phyloP scores from a whole-genome alignment of 208 protist genomes.

The Jaenimonas drosophilae region DNA sequence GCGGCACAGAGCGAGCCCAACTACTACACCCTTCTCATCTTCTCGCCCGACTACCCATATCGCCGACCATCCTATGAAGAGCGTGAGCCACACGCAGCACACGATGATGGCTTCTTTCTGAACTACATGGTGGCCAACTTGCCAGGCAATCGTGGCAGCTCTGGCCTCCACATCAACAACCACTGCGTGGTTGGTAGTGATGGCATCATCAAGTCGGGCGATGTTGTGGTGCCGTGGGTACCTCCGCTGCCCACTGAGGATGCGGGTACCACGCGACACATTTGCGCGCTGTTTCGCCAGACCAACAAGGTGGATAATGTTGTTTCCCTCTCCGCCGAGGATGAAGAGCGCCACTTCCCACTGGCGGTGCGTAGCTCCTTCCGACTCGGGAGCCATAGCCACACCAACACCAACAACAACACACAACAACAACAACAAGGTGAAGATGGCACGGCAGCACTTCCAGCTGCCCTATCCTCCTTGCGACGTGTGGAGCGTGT shows the following conservation, averaged over 20 bases:
- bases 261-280: conserved; percentile 71
- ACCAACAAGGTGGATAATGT: conserved; percentile 16
- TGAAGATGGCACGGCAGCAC: neutral
- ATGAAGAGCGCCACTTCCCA: conserved; percentile 35
- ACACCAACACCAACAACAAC: too few species aligned
- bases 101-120: conserved; percentile 82
- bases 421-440: too few species aligned
- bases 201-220: conserved; percentile 35
- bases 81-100: conserved; percentile 9
- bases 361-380: conserved; percentile 39
- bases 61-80: conserved; percentile 44
- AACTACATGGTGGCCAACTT: conserved; percentile 86
- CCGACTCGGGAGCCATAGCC: conserved; percentile 38
- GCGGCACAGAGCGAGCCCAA: neutral
- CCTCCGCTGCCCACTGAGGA: conserved; percentile 86
- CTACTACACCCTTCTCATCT: conserved; percentile 76
- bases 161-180: too few species aligned
- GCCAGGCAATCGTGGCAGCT: too few species aligned
- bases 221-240: conserved; percentile 74
- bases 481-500: conserved; percentile 43
- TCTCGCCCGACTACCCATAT: conserved; percentile 86
- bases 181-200: too few species aligned
- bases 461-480: conserved; percentile 13
- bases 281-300: conserved; percentile 82
- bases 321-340: conserved; percentile 14